phyloP scores from a whole-genome alignment of 306 rosid genomes.

The Trifolium repens region DNA sequence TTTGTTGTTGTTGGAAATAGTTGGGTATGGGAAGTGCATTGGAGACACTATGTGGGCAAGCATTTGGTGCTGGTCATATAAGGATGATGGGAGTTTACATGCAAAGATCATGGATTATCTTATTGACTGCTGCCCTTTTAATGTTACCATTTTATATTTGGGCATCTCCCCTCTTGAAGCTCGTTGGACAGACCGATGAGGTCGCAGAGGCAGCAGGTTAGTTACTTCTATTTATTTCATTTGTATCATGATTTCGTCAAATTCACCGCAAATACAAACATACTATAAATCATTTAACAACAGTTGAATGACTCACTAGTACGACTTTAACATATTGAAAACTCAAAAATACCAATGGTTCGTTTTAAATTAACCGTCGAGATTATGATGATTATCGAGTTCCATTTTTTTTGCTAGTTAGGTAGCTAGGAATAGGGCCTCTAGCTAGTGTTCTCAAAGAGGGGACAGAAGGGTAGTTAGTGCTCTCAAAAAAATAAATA shows the following conservation, averaged over 20 bases:
- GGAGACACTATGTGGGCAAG: slow-evolving; percentile 88
- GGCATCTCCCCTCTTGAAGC: slow-evolving; percentile 68
- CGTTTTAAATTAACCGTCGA: too few species aligned
- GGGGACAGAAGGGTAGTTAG: not conserved
- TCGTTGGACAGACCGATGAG: slow-evolving; percentile 57
- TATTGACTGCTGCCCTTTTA: slow-evolving; percentile 50
- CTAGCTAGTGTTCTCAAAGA: not conserved
- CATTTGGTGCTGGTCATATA: slow-evolving; percentile 71
- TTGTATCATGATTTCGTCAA: too few species aligned
- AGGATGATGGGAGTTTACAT: slow-evolving; percentile 81
- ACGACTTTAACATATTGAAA: too few species aligned
- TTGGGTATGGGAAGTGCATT: slow-evolving; percentile 91
- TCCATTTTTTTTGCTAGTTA: not conserved
- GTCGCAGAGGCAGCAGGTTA: slow-evolving; percentile 72
- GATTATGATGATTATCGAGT: not conserved
- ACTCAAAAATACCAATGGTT: too few species aligned
- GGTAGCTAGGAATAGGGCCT: not conserved
- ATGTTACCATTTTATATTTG: slow-evolving; percentile 71
- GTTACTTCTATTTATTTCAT: slow-evolving; percentile 1
- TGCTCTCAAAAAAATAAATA: not conserved
- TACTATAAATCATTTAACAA: too few species aligned
- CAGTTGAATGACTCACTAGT: not conserved
- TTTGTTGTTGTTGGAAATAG: slow-evolving; percentile 40
- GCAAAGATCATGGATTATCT: slow-evolving; percentile 87
- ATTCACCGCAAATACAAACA: too few species aligned